These are phyloP conservation scores for Rhododendron simsii DNA, from an alignment of 148 eudicot species.

Conservation along the genomic window DNA sequence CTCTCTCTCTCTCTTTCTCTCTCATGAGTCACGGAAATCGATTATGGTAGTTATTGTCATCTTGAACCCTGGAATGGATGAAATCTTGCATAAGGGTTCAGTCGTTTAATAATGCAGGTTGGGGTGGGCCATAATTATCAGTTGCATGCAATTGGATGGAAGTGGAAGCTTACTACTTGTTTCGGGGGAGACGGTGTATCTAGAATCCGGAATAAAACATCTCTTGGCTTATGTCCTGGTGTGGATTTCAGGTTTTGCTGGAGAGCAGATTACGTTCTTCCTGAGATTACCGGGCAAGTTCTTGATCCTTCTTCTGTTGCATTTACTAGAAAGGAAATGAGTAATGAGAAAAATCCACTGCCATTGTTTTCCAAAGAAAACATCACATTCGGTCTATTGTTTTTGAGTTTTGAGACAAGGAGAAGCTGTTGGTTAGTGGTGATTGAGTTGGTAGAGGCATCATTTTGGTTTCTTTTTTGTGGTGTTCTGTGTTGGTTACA, in stretches of 20 bases:
- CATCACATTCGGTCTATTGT: not conserved
- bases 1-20: not conserved
- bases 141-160: slow-evolving; percentile 73
- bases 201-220: slow-evolving; percentile 77
- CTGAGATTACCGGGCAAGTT: slow-evolving; percentile 80
- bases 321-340: not conserved
- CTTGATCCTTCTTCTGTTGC: not conserved
- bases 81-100: not conserved
- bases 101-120: slow-evolving; percentile 46
- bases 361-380: not conserved
- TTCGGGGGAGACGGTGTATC: slow-evolving; percentile 83
- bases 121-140: slow-evolving; percentile 81
- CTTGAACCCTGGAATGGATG: not conserved
- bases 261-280: slow-evolving; percentile 94
- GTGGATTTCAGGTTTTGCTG: slow-evolving; percentile 93
- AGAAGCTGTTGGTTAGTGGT: not conserved
- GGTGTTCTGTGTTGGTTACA: not conserved
- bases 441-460: not conserved
- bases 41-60: not conserved
- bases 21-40: not conserved
- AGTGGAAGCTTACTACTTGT: slow-evolving; percentile 87
- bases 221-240: slow-evolving; percentile 75
- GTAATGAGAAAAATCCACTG: not conserved
- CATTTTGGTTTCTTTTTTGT: not conserved
- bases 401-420: not conserved